Base-by-base conservation (phyloP, 352 stramenopile genomes). In the Elongisporangium prolatum region DNA sequence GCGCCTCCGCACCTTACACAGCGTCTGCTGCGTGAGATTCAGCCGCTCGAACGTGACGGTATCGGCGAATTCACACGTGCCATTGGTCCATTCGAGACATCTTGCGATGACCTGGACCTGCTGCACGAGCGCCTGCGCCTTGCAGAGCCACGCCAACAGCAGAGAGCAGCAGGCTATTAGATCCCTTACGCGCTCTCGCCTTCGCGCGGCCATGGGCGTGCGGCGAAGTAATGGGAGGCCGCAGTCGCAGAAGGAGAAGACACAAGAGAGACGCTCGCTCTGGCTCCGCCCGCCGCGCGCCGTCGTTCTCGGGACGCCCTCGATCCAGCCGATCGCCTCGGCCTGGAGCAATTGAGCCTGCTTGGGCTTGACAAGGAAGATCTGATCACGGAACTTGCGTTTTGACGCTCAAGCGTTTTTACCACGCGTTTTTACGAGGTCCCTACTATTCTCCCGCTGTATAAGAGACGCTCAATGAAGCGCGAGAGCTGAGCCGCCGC, bases 91-190 rank as follows among this genome's bases (percentile, higher is more conserved):
- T 44, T 63, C 24, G 10, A 74, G 58, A 61, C 82, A 91, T 18
- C 74, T 65, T n/a, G 79, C 82, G 34, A 89, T 64, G 40, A 87
- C 52, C 60, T 88, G 75, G 54, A 53, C 77, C 55, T 91, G 79
- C 61, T 87, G 72, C 57, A 84, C 69, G 50, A 85, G 57, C 22
- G 75, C 74, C 4, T 54, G 4, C 16, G 28, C 50, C 20, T 21
- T 24, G 16, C 56, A 21, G 24, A 53, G 48, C 47, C 17, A 49
- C n/a, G 22, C 8, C 51, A 18, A 17, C 24, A 44, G 20, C 24
- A 57, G 48, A 48, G 58, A 44, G 24, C 53, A 59, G 50, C 50
- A 66, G 37, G 68, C 0, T 13, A 38, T 54, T 11, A 50, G 48
- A 13, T 17, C 34, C 34, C 34, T 7, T 4, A 44, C 34, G 34